Evolutionary conservation across 2,329 filamentous ascomycete genomes (phyloP).

Genomic region (Colletotrichum sojae): DNA sequence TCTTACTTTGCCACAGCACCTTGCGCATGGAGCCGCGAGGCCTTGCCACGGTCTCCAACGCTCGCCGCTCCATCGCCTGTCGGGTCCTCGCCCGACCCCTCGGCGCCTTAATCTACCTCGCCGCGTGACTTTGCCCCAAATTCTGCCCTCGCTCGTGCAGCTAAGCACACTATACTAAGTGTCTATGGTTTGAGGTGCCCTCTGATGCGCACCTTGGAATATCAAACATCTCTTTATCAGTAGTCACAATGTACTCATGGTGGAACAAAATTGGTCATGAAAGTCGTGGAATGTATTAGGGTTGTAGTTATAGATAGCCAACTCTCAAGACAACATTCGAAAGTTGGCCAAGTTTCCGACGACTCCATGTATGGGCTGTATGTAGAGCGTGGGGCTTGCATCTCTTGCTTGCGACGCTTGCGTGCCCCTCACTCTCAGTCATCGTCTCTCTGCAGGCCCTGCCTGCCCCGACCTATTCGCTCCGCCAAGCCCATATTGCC

Average conservation of each 20-base stretch:
- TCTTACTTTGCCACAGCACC: too few relatives aligned
- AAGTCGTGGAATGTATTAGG: neutral
- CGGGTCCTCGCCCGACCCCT: neutral
- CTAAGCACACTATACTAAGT: too few relatives aligned
- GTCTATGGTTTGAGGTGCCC: too few relatives aligned
- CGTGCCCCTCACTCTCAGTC: constrained; percentile 48
- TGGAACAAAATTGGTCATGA: neutral
- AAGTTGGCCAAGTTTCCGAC: too few relatives aligned
- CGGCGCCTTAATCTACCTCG: neutral
- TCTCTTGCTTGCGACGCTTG: neutral
- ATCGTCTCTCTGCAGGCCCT: constrained; percentile 62
- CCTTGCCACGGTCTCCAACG: constrained; percentile 14
- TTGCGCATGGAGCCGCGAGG: constrained; percentile 17
- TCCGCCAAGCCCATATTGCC: constrained; percentile 66
- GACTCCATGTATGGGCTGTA: too few relatives aligned
- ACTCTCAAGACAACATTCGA: too few relatives aligned
- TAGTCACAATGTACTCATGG: too few relatives aligned
- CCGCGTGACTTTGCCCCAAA: neutral
- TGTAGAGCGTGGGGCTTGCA: too few relatives aligned
- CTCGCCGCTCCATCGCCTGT: constrained; percentile 22
- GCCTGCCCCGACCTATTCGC: constrained; percentile 64
- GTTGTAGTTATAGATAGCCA: neutral
- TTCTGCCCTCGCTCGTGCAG: too few relatives aligned
- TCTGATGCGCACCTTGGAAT: too few relatives aligned
- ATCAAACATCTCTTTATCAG: too few relatives aligned